Base-by-base conservation (phyloP, 2,329 filamentous ascomycete genomes). In the Onygenales sp. region DNA sequence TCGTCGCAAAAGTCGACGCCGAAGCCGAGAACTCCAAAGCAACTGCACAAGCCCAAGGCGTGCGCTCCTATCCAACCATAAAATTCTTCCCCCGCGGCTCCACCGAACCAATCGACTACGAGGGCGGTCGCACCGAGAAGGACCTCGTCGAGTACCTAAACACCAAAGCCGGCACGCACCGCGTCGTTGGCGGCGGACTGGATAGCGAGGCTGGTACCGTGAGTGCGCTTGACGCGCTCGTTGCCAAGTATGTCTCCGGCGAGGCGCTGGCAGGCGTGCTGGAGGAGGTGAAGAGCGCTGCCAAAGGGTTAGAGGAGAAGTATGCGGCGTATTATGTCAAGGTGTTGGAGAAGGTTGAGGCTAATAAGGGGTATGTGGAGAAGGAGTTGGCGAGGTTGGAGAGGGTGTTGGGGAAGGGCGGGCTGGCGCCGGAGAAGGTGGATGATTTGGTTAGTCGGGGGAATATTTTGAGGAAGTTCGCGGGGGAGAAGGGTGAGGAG, bases 1-100 rank as follows among this genome's bases (percentile, higher is more conserved):
- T 95, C 44, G 84, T 98, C 65, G 93, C 90, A 71, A 97, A 98
- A 78, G 86, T 98, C 57, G 92, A 98, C 67, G 91, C 89, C 66
- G 92, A 98, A 74, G 83, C 86, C 33, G 84, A 88, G 63, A 88
- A 88, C 71, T 83, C 86, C 71, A 96, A 95, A 75, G 80, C 81
- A 44, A 83, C 85, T 49, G 85, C 90, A 50, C 73, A 82, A 66
- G 83, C 85, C 50, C 85, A 93, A 67, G 88, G 84, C 56, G 82
- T 98, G 61, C 80, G 80, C 52, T 88, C 86, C 37, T 98, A 94
- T 79, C 93, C 93, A 49, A 98, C 93, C 58, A 95, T 98, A 78
- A 95, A 95, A 77, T 98, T 86, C 82, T 98, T 96, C 81, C 82
- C 89, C 61, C 87, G 86, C 70, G 91, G 90, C 62, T 87, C 84